Evolutionary conservation across 441 rosid genomes (phyloP), one percentile per base, ranked within the genome.

Genomic region (Gossypium gossypioides): DNA sequence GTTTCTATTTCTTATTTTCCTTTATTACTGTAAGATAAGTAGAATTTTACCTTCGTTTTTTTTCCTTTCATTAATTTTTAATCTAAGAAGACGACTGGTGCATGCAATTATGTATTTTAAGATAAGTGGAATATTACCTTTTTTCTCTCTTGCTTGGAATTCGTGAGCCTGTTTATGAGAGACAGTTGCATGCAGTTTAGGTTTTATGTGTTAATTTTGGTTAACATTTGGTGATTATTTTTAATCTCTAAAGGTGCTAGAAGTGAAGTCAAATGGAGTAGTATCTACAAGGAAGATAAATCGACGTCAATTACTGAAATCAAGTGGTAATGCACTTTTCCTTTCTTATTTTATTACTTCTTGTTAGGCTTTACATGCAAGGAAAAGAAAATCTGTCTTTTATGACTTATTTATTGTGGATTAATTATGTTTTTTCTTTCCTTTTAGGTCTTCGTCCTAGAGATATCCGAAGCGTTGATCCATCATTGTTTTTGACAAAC

Each of bases 401-500:
- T 48, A 50, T 15, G 2, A 25, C 16, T 19, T 55, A 10, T 15
- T 59, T 52, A 12, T 44, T 52, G 37, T 56, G 75, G 44, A n/a
- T 42, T 44, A 13, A 58, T 19, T 15, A 44, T 59, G 42, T 24
- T 24, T 57, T 4, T 15, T 7, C 24, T 21, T 16, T 44, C 32
- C 32, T 65, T 27, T 66, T 37, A 95, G 99, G 99, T 78, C 98
- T 95, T 74, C 95, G 99, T 16, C 99, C 97, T 7, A 81, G 99
- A 75, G 99, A 95, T 75, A 81, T 95, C 40, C 77, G 99, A 58
- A 95, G 98, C 54, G 88, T 95, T 78, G 99, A 95, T 87, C 99
- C 98, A 29, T 91, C 98, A 0, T 81, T 95, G 81, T 95, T 94
- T 79, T 79, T 95, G 86, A 95, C 96, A 44, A 91, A 95, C 75